Evolutionary conservation across 805 yeast species (phyloP).

Genomic region (Spathaspora gorwiae): DNA sequence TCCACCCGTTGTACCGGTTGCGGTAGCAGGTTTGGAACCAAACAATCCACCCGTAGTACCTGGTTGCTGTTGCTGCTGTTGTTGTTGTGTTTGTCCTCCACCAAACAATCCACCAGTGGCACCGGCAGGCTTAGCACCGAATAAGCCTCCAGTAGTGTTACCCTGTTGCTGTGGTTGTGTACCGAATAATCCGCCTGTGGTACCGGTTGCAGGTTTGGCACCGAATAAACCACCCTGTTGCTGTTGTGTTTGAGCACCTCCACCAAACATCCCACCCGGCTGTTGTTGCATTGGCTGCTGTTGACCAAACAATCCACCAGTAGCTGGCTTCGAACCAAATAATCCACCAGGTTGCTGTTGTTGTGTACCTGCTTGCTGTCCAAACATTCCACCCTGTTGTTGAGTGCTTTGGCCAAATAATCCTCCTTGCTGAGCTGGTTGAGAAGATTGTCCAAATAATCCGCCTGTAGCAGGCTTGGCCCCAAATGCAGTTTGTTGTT

Average conservation of each 20-base stretch:
- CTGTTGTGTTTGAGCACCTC: slow-evolving; percentile 16
- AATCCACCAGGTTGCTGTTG: slow-evolving; percentile 9
- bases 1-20: slow-evolving; percentile 16
- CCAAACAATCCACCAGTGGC: slow-evolving; percentile 15
- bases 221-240: slow-evolving; percentile 42
- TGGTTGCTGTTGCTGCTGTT: slow-evolving; percentile 1
- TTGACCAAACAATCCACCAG: slow-evolving; percentile 20
- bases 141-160: slow-evolving; percentile 15
- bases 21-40: slow-evolving; percentile 4
- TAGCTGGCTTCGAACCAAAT: slow-evolving; percentile 10
- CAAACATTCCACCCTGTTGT: slow-evolving; percentile 14
- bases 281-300: not conserved
- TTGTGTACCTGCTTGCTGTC: slow-evolving; percentile 3
- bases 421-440: slow-evolving; percentile 7
- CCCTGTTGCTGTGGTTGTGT: not conserved
- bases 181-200: slow-evolving; percentile 10
- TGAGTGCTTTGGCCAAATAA: slow-evolving; percentile 21
- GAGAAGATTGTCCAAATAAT: slow-evolving; percentile 11
- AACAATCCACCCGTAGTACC: slow-evolving; percentile 20
- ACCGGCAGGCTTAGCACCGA: slow-evolving; percentile 6
- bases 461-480: slow-evolving; percentile 19
- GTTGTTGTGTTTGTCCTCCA: not conserved
- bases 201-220: slow-evolving; percentile 15
- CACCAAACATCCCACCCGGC: slow-evolving; percentile 23
- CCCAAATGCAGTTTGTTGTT: slow-evolving; percentile 2